Evolutionary conservation across 129 eudicot genomes (phyloP).

Genomic region (Chrysanthemum seticuspe): DNA sequence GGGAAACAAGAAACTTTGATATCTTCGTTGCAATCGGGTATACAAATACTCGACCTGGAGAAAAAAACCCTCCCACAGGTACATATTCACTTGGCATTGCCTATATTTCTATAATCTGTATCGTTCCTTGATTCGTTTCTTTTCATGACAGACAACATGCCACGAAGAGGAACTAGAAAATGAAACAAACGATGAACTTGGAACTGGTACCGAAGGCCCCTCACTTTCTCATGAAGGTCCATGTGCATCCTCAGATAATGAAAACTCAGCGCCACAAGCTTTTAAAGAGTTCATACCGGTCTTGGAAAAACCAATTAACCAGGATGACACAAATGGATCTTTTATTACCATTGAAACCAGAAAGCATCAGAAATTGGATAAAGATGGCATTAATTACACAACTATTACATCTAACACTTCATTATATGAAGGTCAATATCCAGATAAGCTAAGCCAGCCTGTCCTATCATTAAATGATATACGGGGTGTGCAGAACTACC

Average conservation of each 20-base stretch:
- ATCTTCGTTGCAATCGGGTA: conserved; percentile 40
- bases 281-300: conserved; percentile 54
- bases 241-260: conserved; percentile 34
- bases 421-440: conserved; percentile 20
- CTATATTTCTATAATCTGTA: neutral
- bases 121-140: conserved; percentile 19
- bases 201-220: conserved; percentile 36
- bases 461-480: conserved; percentile 33
- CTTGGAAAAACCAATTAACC: conserved; percentile 32
- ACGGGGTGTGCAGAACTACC: conserved; percentile 45
- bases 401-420: conserved; percentile 36
- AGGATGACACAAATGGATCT: conserved; percentile 48
- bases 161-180: conserved; percentile 36
- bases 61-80: conserved; percentile 67
- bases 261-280: conserved; percentile 34
- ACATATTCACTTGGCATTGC: conserved; percentile 4
- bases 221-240: conserved; percentile 23
- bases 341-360: conserved; percentile 47
- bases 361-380: conserved; percentile 30
- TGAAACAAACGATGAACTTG: conserved; percentile 28
- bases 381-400: conserved; percentile 37
- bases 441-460: conserved; percentile 28
- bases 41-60: conserved; percentile 53
- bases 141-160: conserved; percentile 43
- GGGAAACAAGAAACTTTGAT: conserved; percentile 36